phyloP scores from a whole-genome alignment of 805 yeast genomes.

The Wickerhamiella australiensis region DNA sequence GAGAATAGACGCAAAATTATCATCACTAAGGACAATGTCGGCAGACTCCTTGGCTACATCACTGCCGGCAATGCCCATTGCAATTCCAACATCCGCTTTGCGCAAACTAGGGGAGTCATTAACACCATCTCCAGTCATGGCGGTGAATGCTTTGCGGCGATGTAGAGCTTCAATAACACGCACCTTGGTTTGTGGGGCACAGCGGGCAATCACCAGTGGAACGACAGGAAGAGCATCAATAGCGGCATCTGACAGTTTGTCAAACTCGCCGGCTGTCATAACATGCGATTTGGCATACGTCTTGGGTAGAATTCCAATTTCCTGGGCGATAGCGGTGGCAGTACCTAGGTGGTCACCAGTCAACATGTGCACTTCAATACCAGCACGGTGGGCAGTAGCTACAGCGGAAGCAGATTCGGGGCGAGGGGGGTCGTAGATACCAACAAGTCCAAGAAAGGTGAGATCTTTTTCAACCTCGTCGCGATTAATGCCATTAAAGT shows the following conservation, averaged over 20 bases:
- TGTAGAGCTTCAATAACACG: slow-evolving; percentile 68
- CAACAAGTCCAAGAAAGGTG: slow-evolving; percentile 54
- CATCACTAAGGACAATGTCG: slow-evolving; percentile 63
- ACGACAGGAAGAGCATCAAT: slow-evolving; percentile 51
- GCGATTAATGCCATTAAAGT: slow-evolving; percentile 24
- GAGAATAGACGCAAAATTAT: slow-evolving; percentile 67
- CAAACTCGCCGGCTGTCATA: slow-evolving; percentile 66
- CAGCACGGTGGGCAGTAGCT: slow-evolving; percentile 55
- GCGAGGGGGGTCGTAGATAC: slow-evolving; percentile 74
- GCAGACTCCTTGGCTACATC: slow-evolving; percentile 80
- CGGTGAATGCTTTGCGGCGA: slow-evolving; percentile 50
- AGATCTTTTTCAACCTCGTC: slow-evolving; percentile 40
- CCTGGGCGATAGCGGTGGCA: slow-evolving; percentile 68
- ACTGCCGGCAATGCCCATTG: slow-evolving; percentile 72
- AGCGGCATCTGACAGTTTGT: slow-evolving; percentile 45
- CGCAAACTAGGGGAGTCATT: slow-evolving; percentile 70
- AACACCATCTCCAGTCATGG: slow-evolving; percentile 80
- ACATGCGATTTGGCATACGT: slow-evolving; percentile 50
- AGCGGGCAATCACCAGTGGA: slow-evolving; percentile 69
- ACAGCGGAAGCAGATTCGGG: slow-evolving; percentile 56
- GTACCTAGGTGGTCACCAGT: slow-evolving; percentile 76
- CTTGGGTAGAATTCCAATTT: slow-evolving; percentile 62
- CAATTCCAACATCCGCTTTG: slow-evolving; percentile 69
- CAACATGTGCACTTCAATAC: slow-evolving; percentile 68
- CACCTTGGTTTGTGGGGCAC: slow-evolving; percentile 74